phyloP scores from a whole-genome alignment of 768 basidiomycete species.

The Cystobasidium onofrii region DNA sequence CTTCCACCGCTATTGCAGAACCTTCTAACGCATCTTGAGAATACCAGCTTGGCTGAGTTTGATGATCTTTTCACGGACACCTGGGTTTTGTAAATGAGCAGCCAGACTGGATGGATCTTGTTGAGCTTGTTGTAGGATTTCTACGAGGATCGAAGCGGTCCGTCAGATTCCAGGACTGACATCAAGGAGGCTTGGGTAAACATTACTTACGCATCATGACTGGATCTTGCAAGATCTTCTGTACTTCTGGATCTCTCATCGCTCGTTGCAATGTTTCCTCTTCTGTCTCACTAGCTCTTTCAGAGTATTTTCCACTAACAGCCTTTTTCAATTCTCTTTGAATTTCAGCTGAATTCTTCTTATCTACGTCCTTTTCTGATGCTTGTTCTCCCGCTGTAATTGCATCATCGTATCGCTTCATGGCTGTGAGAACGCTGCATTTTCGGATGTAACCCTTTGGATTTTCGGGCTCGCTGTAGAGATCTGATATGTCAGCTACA shows the following conservation, averaged over 20 bases:
- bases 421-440: slow-evolving; percentile 68
- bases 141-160: slow-evolving; percentile 89
- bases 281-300: slow-evolving; percentile 76
- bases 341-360: slow-evolving; percentile 77
- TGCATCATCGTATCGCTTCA: slow-evolving; percentile 86
- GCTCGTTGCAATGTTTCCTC: slow-evolving; percentile 87
- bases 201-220: slow-evolving; percentile 9
- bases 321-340: slow-evolving; percentile 68
- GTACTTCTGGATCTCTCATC: slow-evolving; percentile 95
- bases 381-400: slow-evolving; percentile 71
- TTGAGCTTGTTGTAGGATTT: slow-evolving; percentile 90
- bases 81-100: slow-evolving; percentile 85
- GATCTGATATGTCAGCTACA: background rate
- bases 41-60: slow-evolving; percentile 88
- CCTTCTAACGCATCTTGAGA: slow-evolving; percentile 58
- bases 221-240: slow-evolving; percentile 30
- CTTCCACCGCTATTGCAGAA: no score
- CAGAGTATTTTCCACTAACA: slow-evolving; percentile 65
- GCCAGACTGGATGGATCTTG: slow-evolving; percentile 74
- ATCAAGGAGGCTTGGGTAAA: no score
- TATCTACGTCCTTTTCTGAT: slow-evolving; percentile 64
- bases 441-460: slow-evolving; percentile 89
- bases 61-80: slow-evolving; percentile 51
- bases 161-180: no score
- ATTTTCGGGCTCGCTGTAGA: slow-evolving; percentile 50